phyloP scores from a whole-genome alignment of 345 rosid genomes.

The Leavenworthia alabamica region DNA sequence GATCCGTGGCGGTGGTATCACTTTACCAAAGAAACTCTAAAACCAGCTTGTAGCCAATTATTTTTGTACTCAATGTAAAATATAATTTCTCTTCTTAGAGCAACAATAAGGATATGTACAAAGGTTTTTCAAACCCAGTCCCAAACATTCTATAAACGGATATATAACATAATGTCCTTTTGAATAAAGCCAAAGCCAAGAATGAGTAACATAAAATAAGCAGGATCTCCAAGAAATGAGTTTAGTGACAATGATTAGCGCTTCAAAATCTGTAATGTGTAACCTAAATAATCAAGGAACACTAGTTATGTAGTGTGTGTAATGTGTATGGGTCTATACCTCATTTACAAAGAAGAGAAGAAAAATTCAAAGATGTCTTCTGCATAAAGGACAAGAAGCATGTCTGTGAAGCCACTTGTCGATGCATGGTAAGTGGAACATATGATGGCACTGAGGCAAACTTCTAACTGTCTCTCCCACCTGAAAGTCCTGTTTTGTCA shows the following conservation, averaged over 20 bases:
- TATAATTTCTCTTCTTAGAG: not conserved
- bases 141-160: not conserved
- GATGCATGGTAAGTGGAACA: slow-evolving; percentile 95
- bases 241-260: slow-evolving; percentile 13
- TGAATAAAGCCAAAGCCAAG: slow-evolving; percentile 2
- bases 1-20: slow-evolving; percentile 58
- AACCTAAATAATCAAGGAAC: slow-evolving; percentile 16
- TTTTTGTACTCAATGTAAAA: not conserved
- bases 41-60: slow-evolving; percentile 11
- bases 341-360: slow-evolving; percentile 26
- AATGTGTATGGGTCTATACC: slow-evolving; percentile 16
- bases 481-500: slow-evolving; percentile 73
- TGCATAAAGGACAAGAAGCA: slow-evolving; percentile 95
- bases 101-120: not conserved
- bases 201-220: slow-evolving; percentile 6
- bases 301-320: not conserved
- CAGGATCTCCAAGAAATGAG: slow-evolving; percentile 15
- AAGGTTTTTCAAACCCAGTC: not conserved
- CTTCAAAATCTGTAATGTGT: slow-evolving; percentile 17
- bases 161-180: not conserved
- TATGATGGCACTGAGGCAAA: slow-evolving; percentile 94
- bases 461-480: slow-evolving; percentile 83
- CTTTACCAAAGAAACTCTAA: slow-evolving; percentile 16
- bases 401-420: slow-evolving; percentile 89
- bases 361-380: slow-evolving; percentile 63